Evolutionary conservation across 176 grass and related monocot species (phyloP).

Genomic region (Ensete ventricosum): DNA sequence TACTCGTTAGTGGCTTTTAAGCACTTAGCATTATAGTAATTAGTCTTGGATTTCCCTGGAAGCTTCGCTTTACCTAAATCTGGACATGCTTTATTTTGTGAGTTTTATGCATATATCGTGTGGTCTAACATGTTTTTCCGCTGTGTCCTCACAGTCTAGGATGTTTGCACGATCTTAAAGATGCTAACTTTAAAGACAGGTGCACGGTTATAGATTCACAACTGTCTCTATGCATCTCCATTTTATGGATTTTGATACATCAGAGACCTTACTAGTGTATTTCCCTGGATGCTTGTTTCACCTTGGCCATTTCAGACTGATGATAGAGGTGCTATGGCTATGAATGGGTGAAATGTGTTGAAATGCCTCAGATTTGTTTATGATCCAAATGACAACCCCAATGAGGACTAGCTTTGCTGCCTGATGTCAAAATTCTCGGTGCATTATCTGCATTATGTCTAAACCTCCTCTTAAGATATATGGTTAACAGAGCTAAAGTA

Average conservation of each 20-base stretch:
- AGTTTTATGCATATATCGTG: background rate
- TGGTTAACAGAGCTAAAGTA: background rate
- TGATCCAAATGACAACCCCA: background rate
- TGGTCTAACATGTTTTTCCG: background rate
- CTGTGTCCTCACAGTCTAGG: background rate
- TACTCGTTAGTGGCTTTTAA: constrained; percentile 20
- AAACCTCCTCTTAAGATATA: too few species aligned
- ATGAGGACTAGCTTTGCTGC: background rate
- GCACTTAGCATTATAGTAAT: background rate
- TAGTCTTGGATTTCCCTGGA: background rate
- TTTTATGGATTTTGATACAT: background rate
- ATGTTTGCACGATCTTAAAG: background rate
- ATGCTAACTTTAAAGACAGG: background rate
- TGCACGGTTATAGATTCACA: background rate
- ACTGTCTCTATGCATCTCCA: background rate
- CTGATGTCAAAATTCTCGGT: too few species aligned
- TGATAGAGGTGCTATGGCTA: background rate
- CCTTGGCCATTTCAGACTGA: too few species aligned
- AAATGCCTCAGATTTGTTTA: background rate
- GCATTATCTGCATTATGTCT: too few species aligned
- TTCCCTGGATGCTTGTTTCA: background rate
- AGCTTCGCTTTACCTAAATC: background rate
- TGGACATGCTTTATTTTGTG: background rate
- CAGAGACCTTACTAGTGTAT: background rate
- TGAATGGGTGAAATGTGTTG: background rate